Base-by-base conservation (phyloP, 23 red algal genomes). In the Gracilaria gracilis region DNA sequence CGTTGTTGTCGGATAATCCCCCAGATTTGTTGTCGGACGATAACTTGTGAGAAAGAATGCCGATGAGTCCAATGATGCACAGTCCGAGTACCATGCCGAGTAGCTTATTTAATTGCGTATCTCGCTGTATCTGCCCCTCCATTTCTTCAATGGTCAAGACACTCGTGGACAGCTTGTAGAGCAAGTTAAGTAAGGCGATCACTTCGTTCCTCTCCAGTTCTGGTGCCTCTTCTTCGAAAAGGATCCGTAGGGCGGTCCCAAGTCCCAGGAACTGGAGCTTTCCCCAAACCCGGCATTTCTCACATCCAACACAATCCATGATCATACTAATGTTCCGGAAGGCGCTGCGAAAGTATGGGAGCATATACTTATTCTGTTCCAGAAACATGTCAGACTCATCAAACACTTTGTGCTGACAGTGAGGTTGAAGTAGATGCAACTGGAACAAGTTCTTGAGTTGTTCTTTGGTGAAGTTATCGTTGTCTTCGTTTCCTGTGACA, bases 221-320 rank as follows among this genome's bases (percentile, higher is more conserved):
- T 0, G 80, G 81, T 17, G 50, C 50, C 31, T 67, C 55, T 48
- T 75, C 61, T 47, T 89, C 84, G 69, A 99, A 99, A 5, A 99
- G 66, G 42, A 99, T 96, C 23, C 93, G 84, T 5, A 99, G 78
- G 13, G 97, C 94, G 1, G 97, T 99, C 51, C 97, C 97, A 0
- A 99, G 57, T 29, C 97, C 97, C 7, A 99, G 77, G 50, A 99
- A 99, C 71, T 99, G 94, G 23, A 99, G 65, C 81, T 99, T 99
- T 4, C 97, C 97, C 97, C 97, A 99, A 36, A 99, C 69, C 0
- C 95, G 91, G 38, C 97, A 99, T 83, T 96, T 99, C 46, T 99
- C 97, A 61, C 97, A 99, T 48, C 97, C 97, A 29, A 99, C 97
- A 85, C 97, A 99, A 85, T 99, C 97, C 97, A 99, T 99, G 13